Evolutionary conservation across 352 stramenopile genomes (phyloP).

Genomic region (Pythium grandisporangium): DNA sequence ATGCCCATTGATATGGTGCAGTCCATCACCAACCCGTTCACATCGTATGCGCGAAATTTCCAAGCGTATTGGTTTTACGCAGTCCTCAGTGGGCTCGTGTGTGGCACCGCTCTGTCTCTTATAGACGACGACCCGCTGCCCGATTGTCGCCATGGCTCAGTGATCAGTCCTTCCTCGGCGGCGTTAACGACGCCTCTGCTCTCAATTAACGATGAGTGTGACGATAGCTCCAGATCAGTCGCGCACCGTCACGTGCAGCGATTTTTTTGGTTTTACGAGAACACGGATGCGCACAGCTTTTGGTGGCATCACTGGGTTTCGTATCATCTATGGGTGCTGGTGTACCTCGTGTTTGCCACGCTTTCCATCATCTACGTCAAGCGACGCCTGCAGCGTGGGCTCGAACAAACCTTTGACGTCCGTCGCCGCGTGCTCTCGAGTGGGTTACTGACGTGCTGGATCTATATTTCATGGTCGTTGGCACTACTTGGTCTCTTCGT

Average conservation of each 20-base stretch:
- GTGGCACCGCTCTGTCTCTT: constrained; percentile 51
- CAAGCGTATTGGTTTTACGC: constrained; percentile 81
- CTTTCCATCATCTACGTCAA: constrained; percentile 71
- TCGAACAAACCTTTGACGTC: constrained; percentile 84
- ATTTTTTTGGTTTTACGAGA: constrained; percentile 83
- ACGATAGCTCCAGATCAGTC: constrained; percentile 2
- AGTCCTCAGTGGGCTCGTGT: constrained; percentile 56
- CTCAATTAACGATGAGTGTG: constrained; percentile 6
- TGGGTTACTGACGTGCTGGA: constrained; percentile 67
- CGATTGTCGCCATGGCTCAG: constrained; percentile 11
- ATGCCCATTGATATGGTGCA: constrained; percentile 86
- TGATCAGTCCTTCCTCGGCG: no score
- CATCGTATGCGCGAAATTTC: constrained; percentile 79
- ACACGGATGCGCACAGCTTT: constrained; percentile 63
- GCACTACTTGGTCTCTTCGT: constrained; percentile 62
- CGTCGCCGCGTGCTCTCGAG: constrained; percentile 67
- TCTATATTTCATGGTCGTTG: constrained; percentile 83
- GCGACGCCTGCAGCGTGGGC: constrained; percentile 51
- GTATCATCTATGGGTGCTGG: constrained; percentile 74
- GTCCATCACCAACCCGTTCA: constrained; percentile 87
- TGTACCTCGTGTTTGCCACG: constrained; percentile 68
- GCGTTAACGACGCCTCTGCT: no score
- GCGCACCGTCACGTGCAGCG: constrained; percentile 21
- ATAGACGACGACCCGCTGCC: constrained; percentile 22
- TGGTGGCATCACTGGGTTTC: constrained; percentile 79